These are phyloP conservation scores for Xylaria sp. DNA, from an alignment of 2,329 filamentous ascomycete genomes.

Conservation along the genomic window DNA sequence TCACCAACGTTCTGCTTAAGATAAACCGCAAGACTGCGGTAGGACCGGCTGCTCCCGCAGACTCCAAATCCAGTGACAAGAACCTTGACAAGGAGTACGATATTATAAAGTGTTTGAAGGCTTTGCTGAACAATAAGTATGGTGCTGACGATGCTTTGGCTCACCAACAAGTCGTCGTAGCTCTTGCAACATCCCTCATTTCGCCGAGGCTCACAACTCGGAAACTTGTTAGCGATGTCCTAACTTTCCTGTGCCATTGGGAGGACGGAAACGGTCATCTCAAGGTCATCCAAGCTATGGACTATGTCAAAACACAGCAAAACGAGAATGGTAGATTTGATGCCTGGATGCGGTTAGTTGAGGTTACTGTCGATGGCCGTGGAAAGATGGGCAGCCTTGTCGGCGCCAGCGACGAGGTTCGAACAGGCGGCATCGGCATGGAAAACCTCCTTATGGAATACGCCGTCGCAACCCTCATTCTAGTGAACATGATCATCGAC, in stretches of 20 bases:
- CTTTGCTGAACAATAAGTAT: slow-evolving; percentile 99
- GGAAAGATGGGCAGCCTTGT: slow-evolving; percentile 99
- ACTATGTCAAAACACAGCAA: slow-evolving; percentile 86
- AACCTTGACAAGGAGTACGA: slow-evolving; percentile 94
- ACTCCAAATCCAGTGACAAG: slow-evolving; percentile 71
- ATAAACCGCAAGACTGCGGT: slow-evolving; percentile 87
- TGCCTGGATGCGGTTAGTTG: slow-evolving; percentile 97
- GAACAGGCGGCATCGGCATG: slow-evolving; percentile 96
- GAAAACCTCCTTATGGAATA: slow-evolving; percentile 99
- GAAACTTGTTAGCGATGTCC: slow-evolving; percentile 93
- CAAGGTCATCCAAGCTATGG: slow-evolving; percentile 93
- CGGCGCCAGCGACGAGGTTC: slow-evolving; percentile 93
- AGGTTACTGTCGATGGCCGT: slow-evolving; percentile 94
- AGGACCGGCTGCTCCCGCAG: slow-evolving; percentile 73
- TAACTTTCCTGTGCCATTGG: slow-evolving; percentile 98
- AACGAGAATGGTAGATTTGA: slow-evolving; percentile 96
- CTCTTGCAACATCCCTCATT: slow-evolving; percentile 85
- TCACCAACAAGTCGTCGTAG: slow-evolving; percentile 89
- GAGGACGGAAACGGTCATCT: slow-evolving; percentile 85
- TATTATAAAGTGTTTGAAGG: slow-evolving; percentile 96
- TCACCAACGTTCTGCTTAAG: slow-evolving; percentile 92
- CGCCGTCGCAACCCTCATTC: slow-evolving; percentile 89
- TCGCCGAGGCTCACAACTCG: slow-evolving; percentile 90
- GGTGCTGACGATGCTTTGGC: slow-evolving; percentile 93
- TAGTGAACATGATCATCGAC: slow-evolving; percentile 97